Conservation (phyloP, 75 land plant species). For the Isoetes taiwanensis region DNA sequence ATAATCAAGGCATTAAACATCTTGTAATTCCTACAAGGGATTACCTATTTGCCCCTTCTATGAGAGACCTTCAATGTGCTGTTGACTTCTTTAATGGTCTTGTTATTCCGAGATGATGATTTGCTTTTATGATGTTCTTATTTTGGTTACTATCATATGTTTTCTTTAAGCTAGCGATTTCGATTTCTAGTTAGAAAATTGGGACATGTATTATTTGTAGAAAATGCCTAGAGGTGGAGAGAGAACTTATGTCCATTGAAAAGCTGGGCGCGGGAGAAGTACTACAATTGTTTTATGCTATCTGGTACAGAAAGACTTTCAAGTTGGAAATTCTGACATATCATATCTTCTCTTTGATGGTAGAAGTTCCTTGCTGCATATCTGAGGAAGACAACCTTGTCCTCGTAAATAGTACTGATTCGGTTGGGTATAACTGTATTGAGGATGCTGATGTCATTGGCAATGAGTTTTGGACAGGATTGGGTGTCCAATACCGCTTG, state of each 20-base stretch:
- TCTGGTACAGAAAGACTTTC: slow-evolving; percentile 32
- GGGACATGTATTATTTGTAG: slow-evolving; percentile 20
- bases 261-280: slow-evolving; percentile 93
- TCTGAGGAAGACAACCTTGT: slow-evolving; percentile 34
- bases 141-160: no score
- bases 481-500: slow-evolving; percentile 39
- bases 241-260: slow-evolving; percentile 90
- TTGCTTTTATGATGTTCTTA: no score
- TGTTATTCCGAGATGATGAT: no score
- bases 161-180: no score
- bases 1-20: slow-evolving; percentile 70
- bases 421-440: slow-evolving; percentile 50
- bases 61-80: slow-evolving; percentile 50
- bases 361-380: background rate
- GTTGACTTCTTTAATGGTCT: slow-evolving; percentile 91
- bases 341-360: background rate
- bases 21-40: slow-evolving; percentile 89
- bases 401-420: slow-evolving; percentile 46
- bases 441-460: slow-evolving; percentile 22
- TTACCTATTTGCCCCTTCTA: slow-evolving; percentile 86
- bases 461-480: slow-evolving; percentile 39
- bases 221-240: slow-evolving; percentile 41
- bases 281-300: slow-evolving; percentile 91
- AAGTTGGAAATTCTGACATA: background rate
- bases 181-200: no score